These are phyloP conservation scores for Mortierella hygrophila DNA, from an alignment of 192 early-diverging fungal species.

Conservation along the genomic window DNA sequence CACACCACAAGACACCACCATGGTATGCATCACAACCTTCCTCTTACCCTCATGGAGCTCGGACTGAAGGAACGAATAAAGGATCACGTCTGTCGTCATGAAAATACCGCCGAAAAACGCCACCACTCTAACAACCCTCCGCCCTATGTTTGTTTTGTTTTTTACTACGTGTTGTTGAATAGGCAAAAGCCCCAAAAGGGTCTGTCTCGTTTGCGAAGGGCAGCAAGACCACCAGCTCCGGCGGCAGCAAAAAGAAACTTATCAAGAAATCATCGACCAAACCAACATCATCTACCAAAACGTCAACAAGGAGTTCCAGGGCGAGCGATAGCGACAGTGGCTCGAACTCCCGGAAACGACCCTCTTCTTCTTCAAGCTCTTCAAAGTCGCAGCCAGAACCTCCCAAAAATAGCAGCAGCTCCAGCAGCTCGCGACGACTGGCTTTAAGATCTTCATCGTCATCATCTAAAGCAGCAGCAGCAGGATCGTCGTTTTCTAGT, in stretches of 20 bases:
- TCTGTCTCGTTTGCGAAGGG: not conserved
- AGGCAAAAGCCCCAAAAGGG: not conserved
- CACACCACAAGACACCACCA: not conserved
- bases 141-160: no score
- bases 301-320: not conserved
- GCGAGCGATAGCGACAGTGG: not conserved
- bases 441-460: slow-evolving; percentile 10
- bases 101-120: not conserved
- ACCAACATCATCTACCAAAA: no score
- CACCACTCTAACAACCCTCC: no score
- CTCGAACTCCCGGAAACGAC: not conserved
- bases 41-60: not conserved
- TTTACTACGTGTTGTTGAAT: not conserved
- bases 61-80: not conserved
- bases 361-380: not conserved
- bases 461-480: not conserved
- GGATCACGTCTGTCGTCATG: not conserved
- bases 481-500: not conserved
- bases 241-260: not conserved
- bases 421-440: not conserved
- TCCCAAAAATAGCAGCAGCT: not conserved
- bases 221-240: not conserved
- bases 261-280: not conserved
- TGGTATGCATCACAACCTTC: not conserved
- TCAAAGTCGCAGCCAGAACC: not conserved